Percentiles rank a stretch among this genome's conserved stretches.
phyloP scores from a whole-genome alignment of 1,284 basidiomycete species.

The Naganishia albida region DNA sequence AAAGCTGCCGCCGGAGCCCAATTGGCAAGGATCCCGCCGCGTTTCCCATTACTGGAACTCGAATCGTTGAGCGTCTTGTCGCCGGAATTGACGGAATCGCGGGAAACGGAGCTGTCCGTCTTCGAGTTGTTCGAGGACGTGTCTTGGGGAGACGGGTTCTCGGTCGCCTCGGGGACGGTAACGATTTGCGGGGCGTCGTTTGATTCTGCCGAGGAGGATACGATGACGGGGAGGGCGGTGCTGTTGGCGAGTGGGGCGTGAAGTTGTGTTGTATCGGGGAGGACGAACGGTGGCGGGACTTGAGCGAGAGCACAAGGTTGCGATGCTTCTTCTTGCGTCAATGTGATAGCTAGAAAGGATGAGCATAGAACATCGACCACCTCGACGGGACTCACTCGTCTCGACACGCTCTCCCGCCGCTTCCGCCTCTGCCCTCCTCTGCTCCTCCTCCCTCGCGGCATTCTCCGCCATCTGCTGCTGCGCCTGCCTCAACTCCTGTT shows the following conservation, averaged over 20 bases:
- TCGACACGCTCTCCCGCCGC: background rate
- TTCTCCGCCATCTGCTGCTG: slow-evolving; percentile 8
- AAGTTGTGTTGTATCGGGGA: slow-evolving; percentile 2
- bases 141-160: background rate
- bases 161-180: background rate
- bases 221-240: slow-evolving; percentile 21
- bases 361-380: background rate
- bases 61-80: background rate
- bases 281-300: slow-evolving; percentile 16
- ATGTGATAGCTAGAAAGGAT: slow-evolving; percentile 16
- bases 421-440: background rate
- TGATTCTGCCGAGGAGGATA: slow-evolving; percentile 25
- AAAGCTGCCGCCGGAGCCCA: slow-evolving; percentile 18
- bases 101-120: background rate
- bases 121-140: slow-evolving; percentile 5
- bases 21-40: slow-evolving; percentile 10
- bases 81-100: background rate
- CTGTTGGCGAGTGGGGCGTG: background rate
- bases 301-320: slow-evolving; percentile 2
- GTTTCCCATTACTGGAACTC: background rate
- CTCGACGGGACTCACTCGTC: slow-evolving; percentile 2
- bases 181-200: slow-evolving; percentile 13
- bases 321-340: background rate
- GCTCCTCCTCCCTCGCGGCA: background rate
- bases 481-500: slow-evolving; percentile 5